Conservation (phyloP, 2,329 filamentous ascomycete genomes). For the Lecanicillium sp. region DNA sequence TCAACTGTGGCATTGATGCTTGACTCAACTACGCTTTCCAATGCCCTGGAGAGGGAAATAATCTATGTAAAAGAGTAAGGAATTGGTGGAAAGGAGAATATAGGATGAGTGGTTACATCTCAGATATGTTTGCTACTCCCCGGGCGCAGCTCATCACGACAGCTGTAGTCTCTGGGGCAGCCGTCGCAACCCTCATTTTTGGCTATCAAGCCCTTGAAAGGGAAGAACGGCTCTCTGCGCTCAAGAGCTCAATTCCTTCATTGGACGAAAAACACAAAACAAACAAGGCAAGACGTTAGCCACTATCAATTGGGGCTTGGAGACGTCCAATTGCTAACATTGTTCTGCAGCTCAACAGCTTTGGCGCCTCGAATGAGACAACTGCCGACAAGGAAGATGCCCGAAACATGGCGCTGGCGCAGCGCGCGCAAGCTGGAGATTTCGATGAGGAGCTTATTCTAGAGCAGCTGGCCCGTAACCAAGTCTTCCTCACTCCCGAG, state of each 20-base stretch:
- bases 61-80: background rate
- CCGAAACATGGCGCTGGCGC: conserved; percentile 52
- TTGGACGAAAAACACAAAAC: conserved; percentile 19
- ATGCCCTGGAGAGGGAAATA: too few relatives aligned
- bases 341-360: conserved; percentile 50
- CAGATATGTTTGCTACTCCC: conserved; percentile 38
- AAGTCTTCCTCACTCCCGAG: conserved; percentile 79
- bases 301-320: background rate
- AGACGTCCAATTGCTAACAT: conserved; percentile 17
- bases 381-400: conserved; percentile 54
- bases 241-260: conserved; percentile 55
- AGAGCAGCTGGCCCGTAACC: conserved; percentile 89
- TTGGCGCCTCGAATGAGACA: conserved; percentile 46
- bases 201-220: conserved; percentile 56
- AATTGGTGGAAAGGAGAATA: conserved; percentile 13
- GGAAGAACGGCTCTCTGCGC: conserved; percentile 45
- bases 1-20: conserved; percentile 1
- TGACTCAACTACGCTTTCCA: too few relatives aligned
- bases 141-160: conserved; percentile 63
- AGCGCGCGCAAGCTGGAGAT: conserved; percentile 55
- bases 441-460: conserved; percentile 77
- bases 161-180: conserved; percentile 57
- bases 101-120: conserved; percentile 39
- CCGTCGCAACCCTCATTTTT: conserved; percentile 54
- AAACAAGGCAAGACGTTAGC: conserved; percentile 17